Percentiles rank a stretch among this genome's conserved stretches.
Conservation (phyloP, 2,329 filamentous ascomycete genomes). For the Fusarium sp. region DNA sequence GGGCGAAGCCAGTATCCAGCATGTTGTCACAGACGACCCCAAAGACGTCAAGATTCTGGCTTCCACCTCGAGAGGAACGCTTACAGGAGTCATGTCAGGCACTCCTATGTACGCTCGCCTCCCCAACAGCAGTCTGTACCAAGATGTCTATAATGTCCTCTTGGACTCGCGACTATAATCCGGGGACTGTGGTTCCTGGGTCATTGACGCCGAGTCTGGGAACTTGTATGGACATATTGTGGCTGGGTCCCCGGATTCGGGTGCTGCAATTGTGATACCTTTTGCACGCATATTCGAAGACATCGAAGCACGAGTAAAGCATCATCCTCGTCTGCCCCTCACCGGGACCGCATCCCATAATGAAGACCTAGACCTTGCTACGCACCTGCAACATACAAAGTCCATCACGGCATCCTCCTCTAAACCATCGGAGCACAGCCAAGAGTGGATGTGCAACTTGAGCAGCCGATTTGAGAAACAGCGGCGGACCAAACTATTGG, state of each 20-base stretch:
- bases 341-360: rapidly evolving
- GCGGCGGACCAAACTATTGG: slow-evolving; percentile 86
- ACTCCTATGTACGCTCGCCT: neutral
- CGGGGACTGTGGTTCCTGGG: neutral
- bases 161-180: neutral
- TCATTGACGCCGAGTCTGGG: neutral
- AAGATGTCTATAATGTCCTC: neutral
- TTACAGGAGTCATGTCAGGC: neutral
- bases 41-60: neutral
- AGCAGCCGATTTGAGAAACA: slow-evolving; percentile 87
- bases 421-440: slow-evolving; percentile 63
- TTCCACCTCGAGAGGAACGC: neutral
- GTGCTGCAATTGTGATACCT: neutral
- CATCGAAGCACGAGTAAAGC: neutral
- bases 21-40: neutral
- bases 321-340: neutral
- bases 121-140: neutral
- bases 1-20: neutral
- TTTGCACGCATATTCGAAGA: neutral
- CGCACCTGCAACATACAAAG: neutral
- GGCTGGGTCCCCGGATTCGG: neutral
- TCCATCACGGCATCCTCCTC: neutral
- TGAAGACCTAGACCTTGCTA: neutral
- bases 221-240: neutral
- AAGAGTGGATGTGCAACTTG: slow-evolving; percentile 81